Percentiles rank a stretch among this genome's conserved stretches.
These are phyloP conservation scores for Trypanosoma grayi DNA, from an alignment of 208 protist genomes.

Conservation along the genomic window DNA sequence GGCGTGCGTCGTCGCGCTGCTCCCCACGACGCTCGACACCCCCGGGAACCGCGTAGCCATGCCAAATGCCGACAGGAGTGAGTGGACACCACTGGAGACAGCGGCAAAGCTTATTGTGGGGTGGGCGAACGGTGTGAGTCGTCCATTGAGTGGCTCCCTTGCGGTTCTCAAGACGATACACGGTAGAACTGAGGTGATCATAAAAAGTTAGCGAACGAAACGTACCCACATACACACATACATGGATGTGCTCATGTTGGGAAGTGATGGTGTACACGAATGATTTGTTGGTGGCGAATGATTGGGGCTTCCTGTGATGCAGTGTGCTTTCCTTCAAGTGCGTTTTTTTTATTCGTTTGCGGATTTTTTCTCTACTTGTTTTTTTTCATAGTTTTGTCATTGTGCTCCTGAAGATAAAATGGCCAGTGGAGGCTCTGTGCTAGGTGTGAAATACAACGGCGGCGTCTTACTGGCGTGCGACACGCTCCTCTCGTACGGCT, in stretches of 20 bases:
- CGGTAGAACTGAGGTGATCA: not conserved
- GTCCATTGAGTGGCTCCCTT: conserved; percentile 41
- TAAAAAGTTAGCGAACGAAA: not conserved
- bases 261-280: not conserved
- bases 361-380: not conserved
- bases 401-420: conserved; percentile 39
- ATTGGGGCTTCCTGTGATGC: not conserved
- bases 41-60: conserved; percentile 54
- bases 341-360: not conserved
- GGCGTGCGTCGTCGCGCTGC: conserved; percentile 51
- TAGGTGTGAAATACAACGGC: conserved; percentile 97
- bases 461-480: conserved; percentile 96
- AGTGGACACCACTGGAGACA: conserved; percentile 52
- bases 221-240: not conserved
- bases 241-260: not conserved
- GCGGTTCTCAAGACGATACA: conserved; percentile 10
- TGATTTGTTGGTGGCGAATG: not conserved
- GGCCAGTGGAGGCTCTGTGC: conserved; percentile 96
- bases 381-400: not conserved
- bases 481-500: conserved; percentile 97
- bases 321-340: too few species aligned
- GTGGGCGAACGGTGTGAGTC: conserved; percentile 36
- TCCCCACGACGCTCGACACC: conserved; percentile 76
- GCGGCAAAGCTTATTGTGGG: conserved; percentile 35
- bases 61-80: conserved; percentile 47